Base-by-base conservation (phyloP, 2,329 filamentous ascomycete species). In the Thelonectria olida region DNA sequence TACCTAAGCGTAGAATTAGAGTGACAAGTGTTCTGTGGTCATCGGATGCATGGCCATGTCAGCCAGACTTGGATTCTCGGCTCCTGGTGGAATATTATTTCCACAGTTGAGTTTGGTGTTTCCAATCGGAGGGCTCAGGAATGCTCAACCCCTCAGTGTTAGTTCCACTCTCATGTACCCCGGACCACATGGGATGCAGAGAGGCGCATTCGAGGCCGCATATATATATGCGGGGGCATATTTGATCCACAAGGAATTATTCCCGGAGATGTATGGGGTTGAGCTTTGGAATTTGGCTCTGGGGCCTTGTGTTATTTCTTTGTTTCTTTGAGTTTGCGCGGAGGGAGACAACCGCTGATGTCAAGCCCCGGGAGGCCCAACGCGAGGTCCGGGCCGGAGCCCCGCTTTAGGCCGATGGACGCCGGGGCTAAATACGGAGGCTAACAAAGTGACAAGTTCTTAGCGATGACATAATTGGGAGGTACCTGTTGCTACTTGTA, bases 391-490 rank as follows among this genome's bases (percentile, higher is more conserved):
- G 31, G 31, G 28, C 15, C 41, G 39, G 49, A 47, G 48, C 42
- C 55, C 55, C 55, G 55, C 57, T 28, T 28, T 45, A 20, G 25
- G 19, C 42, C 31, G 56, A 47, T 36, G 20, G 22, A 51, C 57
- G 15, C 57, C 51, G 2, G 44, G 50, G 27, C 56, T 59, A 59
- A 59, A 59, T 59, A 54, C 49, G 7, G 12, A 4, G 15, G 7
- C 7, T 2, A 34, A 4, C 10, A n/a, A n/a, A n/a, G n/a, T n/a
- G n/a, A n/a, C n/a, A n/a, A n/a, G n/a, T n/a, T n/a, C n/a, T n/a
- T n/a, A n/a, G n/a, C n/a, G n/a, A n/a, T n/a, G n/a, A n/a, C n/a
- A n/a, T n/a, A n/a, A 50, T 38, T 56, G 39, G 49, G 45, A 22
- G 25, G 39, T 20, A 45, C 17, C 9, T 39, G 44, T 36, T 23